Conservation (phyloP, 306 rosid genomes). For the Delonix regia region DNA sequence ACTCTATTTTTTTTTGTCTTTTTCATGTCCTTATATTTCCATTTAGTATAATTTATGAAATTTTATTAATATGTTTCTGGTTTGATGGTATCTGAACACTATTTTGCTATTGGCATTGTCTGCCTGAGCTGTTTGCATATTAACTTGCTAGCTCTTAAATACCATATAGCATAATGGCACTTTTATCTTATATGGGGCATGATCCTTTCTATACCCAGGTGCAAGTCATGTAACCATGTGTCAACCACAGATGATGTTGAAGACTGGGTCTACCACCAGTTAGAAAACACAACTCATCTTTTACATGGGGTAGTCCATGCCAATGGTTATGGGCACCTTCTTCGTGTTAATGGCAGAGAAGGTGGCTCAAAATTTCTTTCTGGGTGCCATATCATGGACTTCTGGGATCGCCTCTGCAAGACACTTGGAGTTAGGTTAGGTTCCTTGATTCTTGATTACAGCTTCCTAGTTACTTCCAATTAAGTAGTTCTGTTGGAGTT, state of each 20-base stretch:
- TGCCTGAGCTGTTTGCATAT: not conserved
- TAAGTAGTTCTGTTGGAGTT: not conserved
- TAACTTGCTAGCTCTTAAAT: not conserved
- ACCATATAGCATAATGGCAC: not conserved
- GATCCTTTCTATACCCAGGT: conserved; percentile 55
- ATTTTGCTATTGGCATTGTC: not conserved
- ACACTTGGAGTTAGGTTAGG: conserved; percentile 86
- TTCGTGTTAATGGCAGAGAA: conserved; percentile 94
- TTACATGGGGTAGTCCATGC: conserved; percentile 94
- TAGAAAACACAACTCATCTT: conserved; percentile 89
- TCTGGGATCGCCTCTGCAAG: conserved; percentile 95
- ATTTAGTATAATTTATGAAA: not conserved
- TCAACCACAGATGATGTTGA: conserved; percentile 88
- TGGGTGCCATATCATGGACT: conserved; percentile 88
- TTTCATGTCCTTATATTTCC: not conserved
- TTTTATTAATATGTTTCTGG: not conserved
- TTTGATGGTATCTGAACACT: not conserved
- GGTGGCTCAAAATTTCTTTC: conserved; percentile 89
- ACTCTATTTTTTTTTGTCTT: not conserved
- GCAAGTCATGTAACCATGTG: conserved; percentile 97
- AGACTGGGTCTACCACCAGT: conserved; percentile 90
- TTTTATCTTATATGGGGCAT: not conserved
- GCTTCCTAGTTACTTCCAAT: conserved; percentile 1
- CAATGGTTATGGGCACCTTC: conserved; percentile 97
- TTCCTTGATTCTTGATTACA: conserved; percentile 17